phyloP scores from a whole-genome alignment of 2,329 filamentous ascomycete genomes.

The Ascochyta viciae-villosae region DNA sequence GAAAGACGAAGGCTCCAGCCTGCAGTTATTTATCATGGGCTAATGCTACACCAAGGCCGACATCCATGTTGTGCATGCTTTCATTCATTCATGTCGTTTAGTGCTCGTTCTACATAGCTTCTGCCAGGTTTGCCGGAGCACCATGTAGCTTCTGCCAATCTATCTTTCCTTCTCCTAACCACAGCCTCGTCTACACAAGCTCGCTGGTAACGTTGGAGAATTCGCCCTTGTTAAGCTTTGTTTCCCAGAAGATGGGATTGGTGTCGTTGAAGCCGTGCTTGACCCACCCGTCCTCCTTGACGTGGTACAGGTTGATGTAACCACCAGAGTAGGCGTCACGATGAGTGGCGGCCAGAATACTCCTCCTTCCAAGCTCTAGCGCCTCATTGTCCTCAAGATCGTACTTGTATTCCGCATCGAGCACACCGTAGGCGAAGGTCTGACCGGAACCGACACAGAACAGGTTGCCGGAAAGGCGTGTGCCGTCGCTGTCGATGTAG shows the following conservation, averaged over 20 bases:
- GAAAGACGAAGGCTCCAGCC: too few species aligned
- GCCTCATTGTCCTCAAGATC: conserved; percentile 87
- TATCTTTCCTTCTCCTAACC: not conserved
- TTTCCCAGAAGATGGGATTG: conserved; percentile 99
- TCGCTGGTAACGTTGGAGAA: conserved; percentile 92
- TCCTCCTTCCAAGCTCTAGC: conserved; percentile 86
- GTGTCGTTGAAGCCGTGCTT: conserved; percentile 98
- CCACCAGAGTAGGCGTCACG: conserved; percentile 98
- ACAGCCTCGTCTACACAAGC: conserved; percentile 59
- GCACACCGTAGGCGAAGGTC: conserved; percentile 97
- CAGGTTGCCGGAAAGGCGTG: conserved; percentile 87
- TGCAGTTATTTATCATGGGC: too few species aligned
- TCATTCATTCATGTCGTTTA: conserved; percentile 20
- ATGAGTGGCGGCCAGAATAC: conserved; percentile 95
- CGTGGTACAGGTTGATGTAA: conserved; percentile 98
- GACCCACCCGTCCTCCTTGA: conserved; percentile 98
- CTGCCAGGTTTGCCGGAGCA: not conserved
- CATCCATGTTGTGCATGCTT: conserved; percentile 9
- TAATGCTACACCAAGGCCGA: too few species aligned
- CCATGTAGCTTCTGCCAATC: not conserved
- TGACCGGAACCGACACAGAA: conserved; percentile 99
- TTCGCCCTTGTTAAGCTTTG: conserved; percentile 97
- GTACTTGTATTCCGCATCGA: conserved; percentile 94
- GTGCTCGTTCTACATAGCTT: conserved; percentile 8
- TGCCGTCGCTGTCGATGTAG: conserved; percentile 98